Evolutionary conservation across 2,329 filamentous ascomycete genomes (phyloP).

Genomic region (Colletotrichum sp.): DNA sequence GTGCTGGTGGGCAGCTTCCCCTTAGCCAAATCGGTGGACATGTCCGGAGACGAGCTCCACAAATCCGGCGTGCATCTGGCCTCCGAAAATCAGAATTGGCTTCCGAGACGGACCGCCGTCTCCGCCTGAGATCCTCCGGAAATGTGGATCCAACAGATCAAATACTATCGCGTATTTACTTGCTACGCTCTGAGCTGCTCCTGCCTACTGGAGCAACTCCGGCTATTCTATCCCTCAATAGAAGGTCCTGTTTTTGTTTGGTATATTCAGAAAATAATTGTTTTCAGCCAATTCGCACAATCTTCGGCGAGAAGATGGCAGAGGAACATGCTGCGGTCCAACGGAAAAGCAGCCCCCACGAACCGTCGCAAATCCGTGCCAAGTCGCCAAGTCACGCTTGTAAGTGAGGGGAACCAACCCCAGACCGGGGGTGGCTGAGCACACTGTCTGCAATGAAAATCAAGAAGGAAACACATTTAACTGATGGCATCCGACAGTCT

Average conservation of each 20-base stretch:
- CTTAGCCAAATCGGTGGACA: not conserved
- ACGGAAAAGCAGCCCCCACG: constrained; percentile 4
- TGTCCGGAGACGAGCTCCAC: not conserved
- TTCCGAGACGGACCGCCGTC: not conserved
- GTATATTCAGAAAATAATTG: no score
- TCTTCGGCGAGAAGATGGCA: not conserved
- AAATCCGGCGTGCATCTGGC: not conserved
- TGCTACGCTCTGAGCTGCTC: not conserved
- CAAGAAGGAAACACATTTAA: not conserved
- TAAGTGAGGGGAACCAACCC: not conserved
- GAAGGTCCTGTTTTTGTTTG: not conserved
- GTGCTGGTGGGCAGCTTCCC: not conserved
- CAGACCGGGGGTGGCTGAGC: constrained; percentile 15
- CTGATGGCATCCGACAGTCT: not conserved
- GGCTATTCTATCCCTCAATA: not conserved
- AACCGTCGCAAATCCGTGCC: not conserved
- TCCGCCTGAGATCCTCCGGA: not conserved
- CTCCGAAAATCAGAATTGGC: not conserved
- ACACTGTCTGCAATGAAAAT: not conserved
- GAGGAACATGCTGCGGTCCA: not conserved
- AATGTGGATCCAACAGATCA: not conserved
- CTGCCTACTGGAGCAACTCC: not conserved
- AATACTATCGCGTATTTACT: rapidly evolving
- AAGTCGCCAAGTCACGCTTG: not conserved
- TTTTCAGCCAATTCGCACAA: not conserved